These are phyloP conservation scores for Fusarium lyarnte DNA, from an alignment of 2,329 filamentous ascomycete species.

Conservation along the genomic window DNA sequence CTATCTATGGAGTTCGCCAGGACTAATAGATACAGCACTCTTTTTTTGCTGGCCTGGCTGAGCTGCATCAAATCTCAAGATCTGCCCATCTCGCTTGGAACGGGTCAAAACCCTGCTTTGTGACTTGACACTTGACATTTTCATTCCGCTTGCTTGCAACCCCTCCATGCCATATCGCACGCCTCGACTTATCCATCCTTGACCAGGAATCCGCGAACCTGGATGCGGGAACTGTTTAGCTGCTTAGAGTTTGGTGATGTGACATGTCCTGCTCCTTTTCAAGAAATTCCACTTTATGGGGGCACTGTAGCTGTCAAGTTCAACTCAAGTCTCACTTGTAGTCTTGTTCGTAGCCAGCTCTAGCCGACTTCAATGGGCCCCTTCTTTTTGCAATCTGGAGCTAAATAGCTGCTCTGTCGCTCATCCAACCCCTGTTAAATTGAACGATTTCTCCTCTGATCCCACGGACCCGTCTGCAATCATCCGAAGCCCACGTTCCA, in stretches of 20 bases:
- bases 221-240: constrained; percentile 33
- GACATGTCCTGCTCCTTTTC: constrained; percentile 16
- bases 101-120: constrained; percentile 22
- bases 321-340: neutral
- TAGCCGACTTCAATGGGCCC: neutral
- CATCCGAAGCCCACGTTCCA: constrained; percentile 34
- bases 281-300: neutral
- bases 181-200: constrained; percentile 9
- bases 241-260: neutral
- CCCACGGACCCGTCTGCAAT: constrained; percentile 36
- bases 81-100: constrained; percentile 36
- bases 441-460: constrained; percentile 21
- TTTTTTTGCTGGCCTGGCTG: constrained; percentile 1
- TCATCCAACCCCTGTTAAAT: constrained; percentile 4
- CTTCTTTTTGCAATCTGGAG: neutral
- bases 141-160: constrained; percentile 31
- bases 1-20: neutral
- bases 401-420: neutral
- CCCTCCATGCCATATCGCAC: constrained; percentile 16
- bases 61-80: constrained; percentile 31
- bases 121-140: constrained; percentile 34
- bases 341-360: neutral
- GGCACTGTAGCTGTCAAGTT: neutral
- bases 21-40: neutral
- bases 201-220: constrained; percentile 38